These are phyloP conservation scores for Acidomyces sp. DNA, from an alignment of 495 filamentous ascomycete species.

Conservation along the genomic window DNA sequence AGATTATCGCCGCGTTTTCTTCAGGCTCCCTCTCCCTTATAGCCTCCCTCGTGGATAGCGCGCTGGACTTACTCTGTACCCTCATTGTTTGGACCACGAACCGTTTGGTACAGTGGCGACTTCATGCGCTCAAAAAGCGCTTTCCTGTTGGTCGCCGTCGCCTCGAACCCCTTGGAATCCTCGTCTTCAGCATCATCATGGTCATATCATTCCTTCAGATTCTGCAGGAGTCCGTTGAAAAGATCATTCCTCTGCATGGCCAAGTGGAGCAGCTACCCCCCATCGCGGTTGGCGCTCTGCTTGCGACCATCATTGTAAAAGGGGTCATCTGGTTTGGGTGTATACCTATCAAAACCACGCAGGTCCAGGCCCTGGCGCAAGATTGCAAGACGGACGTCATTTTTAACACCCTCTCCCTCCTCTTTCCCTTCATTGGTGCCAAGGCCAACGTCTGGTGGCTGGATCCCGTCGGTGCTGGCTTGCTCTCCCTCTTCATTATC, in stretches of 20 bases:
- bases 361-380: constrained; percentile 39
- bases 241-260: constrained; percentile 29
- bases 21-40: constrained; percentile 37
- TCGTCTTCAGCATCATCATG: constrained; percentile 32
- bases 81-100: constrained; percentile 38
- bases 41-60: constrained; percentile 36
- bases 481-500: constrained; percentile 39
- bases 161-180: constrained; percentile 32
- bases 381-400: constrained; percentile 40
- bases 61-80: constrained; percentile 38
- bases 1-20: constrained; percentile 28
- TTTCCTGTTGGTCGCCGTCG: constrained; percentile 37
- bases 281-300: constrained; percentile 33
- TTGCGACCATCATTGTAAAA: constrained; percentile 33
- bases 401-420: constrained; percentile 38
- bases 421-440: constrained; percentile 35
- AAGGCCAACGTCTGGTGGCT: constrained; percentile 36
- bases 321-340: constrained; percentile 36
- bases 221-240: constrained; percentile 35
- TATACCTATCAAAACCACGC: constrained; percentile 35
- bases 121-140: constrained; percentile 27
- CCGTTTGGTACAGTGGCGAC: constrained; percentile 33
- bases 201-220: constrained; percentile 38
- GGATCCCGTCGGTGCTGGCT: constrained; percentile 34
- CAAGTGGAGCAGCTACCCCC: constrained; percentile 27